Conservation (phyloP, 2,329 filamentous ascomycete genomes). For the Aotearoamyces nothofagi region DNA sequence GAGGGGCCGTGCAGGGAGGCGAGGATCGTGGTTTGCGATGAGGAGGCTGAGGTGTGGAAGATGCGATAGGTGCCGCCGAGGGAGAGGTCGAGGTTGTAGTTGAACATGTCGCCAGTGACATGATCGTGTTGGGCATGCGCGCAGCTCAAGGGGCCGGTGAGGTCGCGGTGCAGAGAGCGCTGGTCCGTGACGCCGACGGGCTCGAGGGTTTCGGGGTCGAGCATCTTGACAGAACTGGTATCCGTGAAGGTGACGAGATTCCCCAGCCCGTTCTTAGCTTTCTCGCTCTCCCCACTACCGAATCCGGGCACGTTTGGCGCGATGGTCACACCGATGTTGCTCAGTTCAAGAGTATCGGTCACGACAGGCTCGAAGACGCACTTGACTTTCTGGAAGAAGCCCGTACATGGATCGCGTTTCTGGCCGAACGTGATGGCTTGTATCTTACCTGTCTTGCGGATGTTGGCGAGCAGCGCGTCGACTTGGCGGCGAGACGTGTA, state of each 20-base stretch:
- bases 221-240: conserved; percentile 35
- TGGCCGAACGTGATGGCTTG: conserved; percentile 52
- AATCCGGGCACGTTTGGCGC: conserved; percentile 48
- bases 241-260: conserved; percentile 31
- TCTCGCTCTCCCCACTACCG: conserved; percentile 7
- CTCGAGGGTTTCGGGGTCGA: conserved; percentile 59
- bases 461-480: conserved; percentile 43
- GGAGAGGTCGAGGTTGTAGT: conserved; percentile 63
- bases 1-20: conserved; percentile 42
- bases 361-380: conserved; percentile 30
- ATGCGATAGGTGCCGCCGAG: conserved; percentile 45
- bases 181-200: conserved; percentile 51
- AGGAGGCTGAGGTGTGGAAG: conserved; percentile 47
- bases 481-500: conserved; percentile 61
- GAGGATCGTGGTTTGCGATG: conserved; percentile 53
- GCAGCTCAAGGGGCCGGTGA: conserved; percentile 51
- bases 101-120: conserved; percentile 59
- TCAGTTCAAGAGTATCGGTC: conserved; percentile 20
- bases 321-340: conserved; percentile 52
- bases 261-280: conserved; percentile 1
- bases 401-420: conserved; percentile 58
- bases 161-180: conserved; percentile 43
- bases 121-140: conserved; percentile 62
- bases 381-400: conserved; percentile 58
- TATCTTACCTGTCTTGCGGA: conserved; percentile 42